Conservation (phyloP, 345 rosid species). For the Eucalyptus victrix region DNA sequence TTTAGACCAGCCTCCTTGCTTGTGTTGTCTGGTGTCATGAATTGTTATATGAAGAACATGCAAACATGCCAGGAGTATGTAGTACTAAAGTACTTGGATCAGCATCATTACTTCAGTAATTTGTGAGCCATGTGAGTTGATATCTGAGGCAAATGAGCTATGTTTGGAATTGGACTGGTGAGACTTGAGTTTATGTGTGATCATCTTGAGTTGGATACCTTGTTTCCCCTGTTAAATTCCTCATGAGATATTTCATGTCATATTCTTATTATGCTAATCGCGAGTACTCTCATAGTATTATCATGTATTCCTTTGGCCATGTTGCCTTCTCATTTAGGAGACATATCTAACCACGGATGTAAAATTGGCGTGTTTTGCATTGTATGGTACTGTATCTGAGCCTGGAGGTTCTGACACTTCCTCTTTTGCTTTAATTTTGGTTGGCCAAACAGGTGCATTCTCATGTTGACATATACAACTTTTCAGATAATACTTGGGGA, state of each 20-base stretch:
- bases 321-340: not conserved
- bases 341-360: not conserved
- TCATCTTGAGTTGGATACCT: not conserved
- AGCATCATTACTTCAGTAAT: not conserved
- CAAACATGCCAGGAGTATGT: not conserved
- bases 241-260: not conserved
- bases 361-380: not conserved
- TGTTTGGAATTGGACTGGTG: not conserved
- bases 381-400: not conserved
- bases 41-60: not conserved
- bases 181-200: not conserved
- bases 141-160: not conserved
- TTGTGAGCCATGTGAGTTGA: not conserved
- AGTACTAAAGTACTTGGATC: not conserved
- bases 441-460: conserved; percentile 65
- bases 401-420: not conserved
- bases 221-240: not conserved
- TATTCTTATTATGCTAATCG: not conserved
- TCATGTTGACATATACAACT: conserved; percentile 83
- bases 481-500: conserved; percentile 76
- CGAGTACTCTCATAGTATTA: not conserved
- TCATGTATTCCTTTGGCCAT: not conserved
- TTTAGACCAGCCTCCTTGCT: not conserved
- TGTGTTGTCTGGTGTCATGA: not conserved
- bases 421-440: not conserved